Evolutionary conservation across 148 eudicot genomes (phyloP), one percentile per base, ranked within the genome.

Genomic region (Gaultheria prostrata): DNA sequence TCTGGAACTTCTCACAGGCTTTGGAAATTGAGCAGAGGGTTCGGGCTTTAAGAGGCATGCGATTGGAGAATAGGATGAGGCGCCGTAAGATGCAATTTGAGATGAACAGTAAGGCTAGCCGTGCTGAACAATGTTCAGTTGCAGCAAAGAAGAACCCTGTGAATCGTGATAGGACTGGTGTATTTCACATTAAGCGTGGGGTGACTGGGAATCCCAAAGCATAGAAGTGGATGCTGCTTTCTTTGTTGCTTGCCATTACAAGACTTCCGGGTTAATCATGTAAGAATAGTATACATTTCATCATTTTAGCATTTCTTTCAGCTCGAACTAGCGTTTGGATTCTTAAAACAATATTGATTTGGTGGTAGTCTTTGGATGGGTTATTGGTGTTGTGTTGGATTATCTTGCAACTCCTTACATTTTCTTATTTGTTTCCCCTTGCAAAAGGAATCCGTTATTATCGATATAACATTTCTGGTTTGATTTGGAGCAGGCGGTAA

Each of bases 1-100:
- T 97, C 72, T 97, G 99, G 99, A 95, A 97, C 87, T 97, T 97
- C 76, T 93, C 99, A 1, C 91, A 87, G 80, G 98, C 99, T 72
- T 80, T 97, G 88, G 99, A 95, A 86, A 87, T 88, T 80, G 95
- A 92, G 83, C 83, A 85, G 86, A 90, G 94, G 78, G 86, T 88
- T 24, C 91, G 89, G 70, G 91, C 91, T 53, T 87, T 91, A 77
- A 90, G 87, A 80, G 94, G 91, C 5, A 84, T 92, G 78, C 88
- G 98, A 83, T 54, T 95, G 53, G 98, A 97, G 87, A 95, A 93
- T 82, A 88, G 93, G 89, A 93, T 93, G 98, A 93, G 98, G 88
- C 90, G 97, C 49, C 93, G 95, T 53, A 93, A 86, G 89, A 93
- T 89, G 74, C 97, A 96, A 84, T 61, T 79, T 0, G 93, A 92